Conservation (phyloP, 2,329 filamentous ascomycete genomes). For the Fusarium bulbicola region DNA sequence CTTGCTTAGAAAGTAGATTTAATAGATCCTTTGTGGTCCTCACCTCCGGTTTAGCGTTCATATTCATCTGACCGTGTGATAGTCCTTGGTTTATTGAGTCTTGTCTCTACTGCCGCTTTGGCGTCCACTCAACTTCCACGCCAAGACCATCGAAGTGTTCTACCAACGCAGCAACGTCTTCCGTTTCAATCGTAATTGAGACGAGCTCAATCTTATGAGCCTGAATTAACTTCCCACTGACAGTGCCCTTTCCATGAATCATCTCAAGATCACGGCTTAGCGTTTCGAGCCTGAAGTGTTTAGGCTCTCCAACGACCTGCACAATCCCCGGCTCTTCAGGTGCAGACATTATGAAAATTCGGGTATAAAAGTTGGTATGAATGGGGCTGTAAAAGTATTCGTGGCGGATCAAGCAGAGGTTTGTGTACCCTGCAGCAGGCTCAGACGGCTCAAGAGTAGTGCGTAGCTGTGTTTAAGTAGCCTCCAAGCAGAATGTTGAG, state of each 20-base stretch:
- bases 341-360: neutral
- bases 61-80: too few relatives aligned
- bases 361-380: fast-evolving
- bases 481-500: fast-evolving
- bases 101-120: too few relatives aligned
- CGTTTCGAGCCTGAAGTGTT: neutral
- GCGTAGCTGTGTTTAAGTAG: fast-evolving
- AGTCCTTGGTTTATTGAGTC: too few relatives aligned
- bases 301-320: neutral
- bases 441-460: too few relatives aligned
- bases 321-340: neutral
- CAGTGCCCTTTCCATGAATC: neutral
- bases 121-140: neutral
- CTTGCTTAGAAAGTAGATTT: neutral
- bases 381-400: fast-evolving
- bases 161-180: neutral
- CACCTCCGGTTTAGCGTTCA: too few relatives aligned
- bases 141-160: neutral
- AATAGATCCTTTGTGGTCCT: neutral
- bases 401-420: too few relatives aligned
- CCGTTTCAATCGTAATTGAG: neutral
- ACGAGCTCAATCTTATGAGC: neutral
- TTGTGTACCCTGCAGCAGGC: fast-evolving
- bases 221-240: neutral
- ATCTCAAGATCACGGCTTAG: fast-evolving